A percentile compares a stretch with the other conserved stretches of the same genome.
phyloP scores from a whole-genome alignment of 2,329 filamentous ascomycete species.

The Corynespora cassiicola region DNA sequence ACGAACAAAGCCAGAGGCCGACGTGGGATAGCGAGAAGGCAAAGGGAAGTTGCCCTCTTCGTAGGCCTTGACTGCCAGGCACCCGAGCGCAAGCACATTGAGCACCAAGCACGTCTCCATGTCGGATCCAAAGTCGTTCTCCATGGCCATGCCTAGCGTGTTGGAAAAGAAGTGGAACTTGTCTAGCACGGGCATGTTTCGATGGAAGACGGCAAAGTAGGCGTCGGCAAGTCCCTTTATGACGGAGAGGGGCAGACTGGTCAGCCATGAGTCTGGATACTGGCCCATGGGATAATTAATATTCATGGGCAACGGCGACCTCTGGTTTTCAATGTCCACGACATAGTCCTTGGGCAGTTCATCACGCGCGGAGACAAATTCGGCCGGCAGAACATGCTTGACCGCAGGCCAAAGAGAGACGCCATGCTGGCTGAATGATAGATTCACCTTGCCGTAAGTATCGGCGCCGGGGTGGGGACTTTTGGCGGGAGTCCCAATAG shows the following conservation, averaged over 20 bases:
- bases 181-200: slow-evolving; percentile 60
- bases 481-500: slow-evolving; percentile 30
- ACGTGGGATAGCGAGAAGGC: slow-evolving; percentile 35
- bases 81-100: slow-evolving; percentile 59
- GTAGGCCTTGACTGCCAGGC: slow-evolving; percentile 56
- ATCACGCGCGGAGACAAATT: slow-evolving; percentile 45
- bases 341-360: slow-evolving; percentile 57
- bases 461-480: slow-evolving; percentile 28
- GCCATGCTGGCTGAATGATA: slow-evolving; percentile 60
- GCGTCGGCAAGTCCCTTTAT: slow-evolving; percentile 60
- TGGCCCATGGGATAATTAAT: slow-evolving; percentile 42
- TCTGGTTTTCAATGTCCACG: slow-evolving; percentile 56
- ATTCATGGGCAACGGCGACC: slow-evolving; percentile 52
- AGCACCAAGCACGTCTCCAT: slow-evolving; percentile 61
- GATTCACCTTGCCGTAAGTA: slow-evolving; percentile 33
- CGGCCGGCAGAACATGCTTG: slow-evolving; percentile 50
- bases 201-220: slow-evolving; percentile 63
- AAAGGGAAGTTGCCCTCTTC: slow-evolving; percentile 57
- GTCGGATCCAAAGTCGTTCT: slow-evolving; percentile 58
- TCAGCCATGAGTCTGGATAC: slow-evolving; percentile 50
- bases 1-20: slow-evolving; percentile 25
- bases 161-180: slow-evolving; percentile 59
- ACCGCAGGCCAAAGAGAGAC: slow-evolving; percentile 59
- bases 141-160: slow-evolving; percentile 56
- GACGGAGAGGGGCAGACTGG: slow-evolving; percentile 54